Evolutionary conservation across 2,329 filamentous ascomycete genomes (phyloP), one percentile per base, ranked within the genome.

Genomic region (Ceratocystis alfenasii): DNA sequence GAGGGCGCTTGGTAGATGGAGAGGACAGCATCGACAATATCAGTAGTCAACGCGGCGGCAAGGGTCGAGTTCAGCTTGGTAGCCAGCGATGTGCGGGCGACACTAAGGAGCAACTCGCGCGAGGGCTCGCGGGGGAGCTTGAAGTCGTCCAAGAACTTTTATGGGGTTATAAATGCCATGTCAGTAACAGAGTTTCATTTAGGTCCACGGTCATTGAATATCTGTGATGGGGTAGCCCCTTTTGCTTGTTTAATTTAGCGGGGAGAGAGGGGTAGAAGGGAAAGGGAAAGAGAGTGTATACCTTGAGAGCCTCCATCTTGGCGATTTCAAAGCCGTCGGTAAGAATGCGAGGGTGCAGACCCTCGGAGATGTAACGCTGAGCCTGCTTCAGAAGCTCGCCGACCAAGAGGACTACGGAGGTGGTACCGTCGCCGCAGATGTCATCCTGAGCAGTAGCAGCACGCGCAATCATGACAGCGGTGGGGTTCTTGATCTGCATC

Each of bases 361-460:
- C 94, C 77, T 99, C 94, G 12, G 89, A 86, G 73, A 99, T 97
- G 76, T 95, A 91, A 76, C 94, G 85, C 76, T 97, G 89, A 68
- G 94, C 94, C 80, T 99, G 94, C 83, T 97, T 99, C 74, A 99
- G 79, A 68, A 99, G 85, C 80, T 99, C 94, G 75, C 94, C 94
- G 63, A 99, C 92, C 75, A 97, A 79, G 72, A 99, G 79, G 64
- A 99, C 94, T 36, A 96, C 93, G 60, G 91, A 96, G 53, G 94
- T 99, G 72, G 94, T 99, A 73, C 94, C 94, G 76, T 99, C 94
- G 73, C 94, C 94, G 72, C 90, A 95, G 72, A 99, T 99, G 73
- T 99, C 94, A 76, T 99, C 94, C 76, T 99, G 93, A 70, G 94
- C 94, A 46, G 94, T 99, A 67, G 94, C 94, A 72, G 93, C 91